These are phyloP conservation scores for Aspergillus thermomutatus DNA, from an alignment of 2,329 filamentous ascomycete species.

Conservation along the genomic window DNA sequence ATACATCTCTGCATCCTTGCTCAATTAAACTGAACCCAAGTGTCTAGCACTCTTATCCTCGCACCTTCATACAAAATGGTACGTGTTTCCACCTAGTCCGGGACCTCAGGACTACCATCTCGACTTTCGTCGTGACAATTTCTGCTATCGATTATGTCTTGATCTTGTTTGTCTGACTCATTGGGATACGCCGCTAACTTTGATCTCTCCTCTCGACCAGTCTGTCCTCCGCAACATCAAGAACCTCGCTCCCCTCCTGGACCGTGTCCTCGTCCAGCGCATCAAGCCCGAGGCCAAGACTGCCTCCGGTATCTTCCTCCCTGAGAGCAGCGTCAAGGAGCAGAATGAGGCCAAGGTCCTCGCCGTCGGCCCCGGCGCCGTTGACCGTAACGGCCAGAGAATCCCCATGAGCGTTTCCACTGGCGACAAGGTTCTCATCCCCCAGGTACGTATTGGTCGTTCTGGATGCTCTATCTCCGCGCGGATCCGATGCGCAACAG, in stretches of 20 bases:
- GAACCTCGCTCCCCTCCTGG: slow-evolving; percentile 88
- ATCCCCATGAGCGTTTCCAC: slow-evolving; percentile 75
- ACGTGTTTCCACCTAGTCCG: slow-evolving; percentile 9
- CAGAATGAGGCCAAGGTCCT: slow-evolving; percentile 96
- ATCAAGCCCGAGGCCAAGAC: slow-evolving; percentile 97
- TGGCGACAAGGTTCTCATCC: slow-evolving; percentile 93
- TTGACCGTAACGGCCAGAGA: slow-evolving; percentile 87
- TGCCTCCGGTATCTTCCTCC: slow-evolving; percentile 93
- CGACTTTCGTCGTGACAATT: slow-evolving; percentile 6
- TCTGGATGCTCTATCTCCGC: slow-evolving; percentile 14
- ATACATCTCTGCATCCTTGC: slow-evolving; percentile 6
- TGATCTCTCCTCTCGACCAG: slow-evolving; percentile 17
- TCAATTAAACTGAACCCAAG: slow-evolving; percentile 3
- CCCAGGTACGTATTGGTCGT: slow-evolving; percentile 63
- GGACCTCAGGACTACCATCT: slow-evolving; percentile 1
- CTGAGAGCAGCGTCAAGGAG: slow-evolving; percentile 95
- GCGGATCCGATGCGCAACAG: not conserved
- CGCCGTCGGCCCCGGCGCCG: slow-evolving; percentile 83
- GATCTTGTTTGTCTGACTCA: not conserved
- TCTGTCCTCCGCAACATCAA: slow-evolving; percentile 88
- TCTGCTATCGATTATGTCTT: not conserved
- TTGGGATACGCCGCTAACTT: slow-evolving; percentile 1
- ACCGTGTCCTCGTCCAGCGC: slow-evolving; percentile 97
- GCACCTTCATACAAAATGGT: slow-evolving; percentile 22
- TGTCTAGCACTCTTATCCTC: slow-evolving; percentile 7